These are phyloP conservation scores for Penicillium sp. DNA, from an alignment of 2,329 filamentous ascomycete genomes.

Conservation along the genomic window DNA sequence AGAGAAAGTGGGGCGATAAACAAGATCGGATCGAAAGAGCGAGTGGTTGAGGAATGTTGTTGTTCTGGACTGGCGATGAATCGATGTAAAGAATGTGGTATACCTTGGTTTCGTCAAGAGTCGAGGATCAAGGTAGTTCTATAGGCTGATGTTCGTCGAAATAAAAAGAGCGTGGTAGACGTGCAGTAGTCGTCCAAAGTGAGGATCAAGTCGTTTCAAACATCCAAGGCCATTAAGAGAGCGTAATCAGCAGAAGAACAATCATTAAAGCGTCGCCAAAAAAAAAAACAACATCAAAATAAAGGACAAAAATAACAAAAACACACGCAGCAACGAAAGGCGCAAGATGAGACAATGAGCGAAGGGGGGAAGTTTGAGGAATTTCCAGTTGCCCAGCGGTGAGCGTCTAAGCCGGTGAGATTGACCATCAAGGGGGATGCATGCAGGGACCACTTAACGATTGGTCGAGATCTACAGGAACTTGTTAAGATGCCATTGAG, in stretches of 20 bases:
- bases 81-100: constrained; percentile 25
- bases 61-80: constrained; percentile 17
- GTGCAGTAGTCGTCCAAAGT: constrained; percentile 24
- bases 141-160: constrained; percentile 8
- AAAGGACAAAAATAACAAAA: constrained; percentile 18
- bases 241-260: constrained; percentile 27
- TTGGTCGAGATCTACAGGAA: constrained; percentile 10
- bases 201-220: constrained; percentile 23
- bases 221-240: constrained; percentile 33
- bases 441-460: constrained; percentile 18
- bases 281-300: constrained; percentile 15
- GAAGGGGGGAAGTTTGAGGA: constrained; percentile 16
- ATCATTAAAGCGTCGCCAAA: constrained; percentile 23
- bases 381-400: constrained; percentile 31
- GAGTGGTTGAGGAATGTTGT: constrained; percentile 7
- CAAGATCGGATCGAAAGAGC: constrained; percentile 6
- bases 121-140: constrained; percentile 2
- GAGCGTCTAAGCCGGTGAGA: constrained; percentile 23
- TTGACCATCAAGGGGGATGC: constrained; percentile 23
- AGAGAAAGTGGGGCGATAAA: neutral
- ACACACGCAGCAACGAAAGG: no score
- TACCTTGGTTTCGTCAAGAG: neutral
- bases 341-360: constrained; percentile 13
- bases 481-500: no score
- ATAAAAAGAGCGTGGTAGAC: constrained; percentile 30